Evolutionary conservation across 306 rosid species (phyloP), one percentile per base, ranked within the genome.

Genomic region (Castanospermum australe): DNA sequence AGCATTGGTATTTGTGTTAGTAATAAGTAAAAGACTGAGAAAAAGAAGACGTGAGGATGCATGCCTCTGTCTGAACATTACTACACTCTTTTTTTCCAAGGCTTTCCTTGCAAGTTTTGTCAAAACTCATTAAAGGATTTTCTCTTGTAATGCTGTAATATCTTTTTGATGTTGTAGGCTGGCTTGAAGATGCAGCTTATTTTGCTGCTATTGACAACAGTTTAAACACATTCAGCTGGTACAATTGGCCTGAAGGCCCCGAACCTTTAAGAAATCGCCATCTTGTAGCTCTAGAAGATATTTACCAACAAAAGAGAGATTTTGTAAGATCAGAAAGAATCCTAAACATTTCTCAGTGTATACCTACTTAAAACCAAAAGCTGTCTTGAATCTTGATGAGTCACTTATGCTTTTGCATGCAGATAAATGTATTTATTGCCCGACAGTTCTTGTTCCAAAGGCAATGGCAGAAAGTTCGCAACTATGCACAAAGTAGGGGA

Each of bases 161-260:
- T 73, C 73, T 81, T 42, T 52, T 57, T 28, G 39, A 62, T 72
- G 52, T 81, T 88, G 77, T 79, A 94, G 99, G 97, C 73, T 94
- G 99, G 99, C 97, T 94, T 61, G 91, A 91, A 82, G 99, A 94
- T 87, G 97, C 97, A 57, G 99, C 99, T 54, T 94, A 88, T 87
- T 94, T 94, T 87, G 95, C 99, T 82, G 95, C 99, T 52, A 94
- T 94, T 83, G 99, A 94, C 22, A 79, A 86, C 82, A 82, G 89
- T 82, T 59, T 88, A 81, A 83, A 88, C 87, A 62, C 86, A 75
- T 32, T 91, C 84, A 92, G 89, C 75, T 94, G 97, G 99, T 92
- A 91, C 41, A 88, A 83, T 66, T 92, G 99, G 99, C 99, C 99
- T 15, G 94, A n/a, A n/a, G n/a, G n/a, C n/a, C n/a, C n/a, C n/a